Evolutionary conservation across 1,284 basidiomycete species (phyloP), one percentile per base, ranked within the genome.

Genomic region (Rhodofomes roseus): DNA sequence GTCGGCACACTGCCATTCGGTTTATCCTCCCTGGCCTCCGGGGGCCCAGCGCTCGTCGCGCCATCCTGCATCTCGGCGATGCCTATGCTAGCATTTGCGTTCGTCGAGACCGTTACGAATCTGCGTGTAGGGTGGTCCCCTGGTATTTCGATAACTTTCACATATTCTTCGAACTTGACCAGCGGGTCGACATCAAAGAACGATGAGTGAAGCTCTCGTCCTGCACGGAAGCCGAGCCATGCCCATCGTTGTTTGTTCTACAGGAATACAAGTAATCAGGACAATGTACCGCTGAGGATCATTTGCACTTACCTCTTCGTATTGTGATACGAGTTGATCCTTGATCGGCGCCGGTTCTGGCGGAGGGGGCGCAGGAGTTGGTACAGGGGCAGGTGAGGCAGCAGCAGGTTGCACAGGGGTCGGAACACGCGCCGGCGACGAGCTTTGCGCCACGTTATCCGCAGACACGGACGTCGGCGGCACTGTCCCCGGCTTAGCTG

Each of bases 181-280:
- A 91, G 77, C n/a, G 83, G 84, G n/a, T 86, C 88, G 63, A 90
- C 89, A 74, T 84, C 88, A n/a, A 84, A 83, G 62, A 91, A 90
- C 64, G 85, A 83, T 52, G 90, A 70, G 70, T 90, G 76, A 62
- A 83, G 81, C 65, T 90, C 89, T 39, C 89, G 86, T 60, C 86
- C 83, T 55, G 82, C 82, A 31, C 89, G 86, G 61, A 92, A 79
- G n/a, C 86, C 86, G n/a, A 92, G 78, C 89, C 89, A 92, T 11
- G 87, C 76, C 81, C 83, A 83, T 6, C 86, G 81, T 63, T 86
- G 80, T 66, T 90, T 91, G 71, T 82, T 86, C 89, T 92, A 65
- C 29, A 39, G 57, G 36, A 43, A 23, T 14, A 34, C n/a, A 22
- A 14, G 34, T 27, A 34, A n/a, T 22, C 27, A 52, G 41, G 18